Base-by-base conservation (phyloP, 177 flowering plant genomes). In the Telopea speciosissima region DNA sequence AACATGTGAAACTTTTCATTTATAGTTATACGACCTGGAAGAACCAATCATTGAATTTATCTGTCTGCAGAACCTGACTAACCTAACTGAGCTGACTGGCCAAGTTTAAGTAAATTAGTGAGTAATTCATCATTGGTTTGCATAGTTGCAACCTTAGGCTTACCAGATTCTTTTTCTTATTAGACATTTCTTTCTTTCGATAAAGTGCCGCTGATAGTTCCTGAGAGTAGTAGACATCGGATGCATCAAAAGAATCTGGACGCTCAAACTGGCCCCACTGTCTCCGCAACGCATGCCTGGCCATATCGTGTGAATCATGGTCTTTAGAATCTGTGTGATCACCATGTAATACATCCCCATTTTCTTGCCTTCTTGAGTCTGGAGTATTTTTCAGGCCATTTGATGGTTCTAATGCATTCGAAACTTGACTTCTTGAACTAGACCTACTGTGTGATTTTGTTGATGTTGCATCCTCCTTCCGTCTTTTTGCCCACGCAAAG, bases 401-500 rank as follows among this genome's bases (percentile, higher is more conserved):
- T 44, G 85, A 80, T 69, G 82, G 69, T 70, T 90, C 98, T 21
- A 84, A 74, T 52, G 75, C 73, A 75, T 77, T 79, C 21, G 78
- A 76, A 59, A 72, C 66, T 33, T 81, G 81, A 73, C 89, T 81
- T 79, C 83, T 85, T 28, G 98, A 90, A 73, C 83, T 89, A 63
- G 97, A 87, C 73, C 96, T 81, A 74, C 81, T 83, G 68, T 85
- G 87, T 16, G 90, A 84, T 80, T 84, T 86, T 49, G 68, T 65
- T n/a, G 81, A 81, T 52, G 83, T 65, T 8, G 69, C 74, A 59
- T 85, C 93, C 66, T 88, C 93, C 73, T 78, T 83, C 74, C 90
- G 82, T 71, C 85, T 85, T 78, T 78, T 90, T 3, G 90, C 97
- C 99, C 99, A 90, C 58, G 97, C 90, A 82, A 95, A 95, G 22